Conservation (phyloP, 208 protist species). For the Dictyostelium gargantuum region DNA sequence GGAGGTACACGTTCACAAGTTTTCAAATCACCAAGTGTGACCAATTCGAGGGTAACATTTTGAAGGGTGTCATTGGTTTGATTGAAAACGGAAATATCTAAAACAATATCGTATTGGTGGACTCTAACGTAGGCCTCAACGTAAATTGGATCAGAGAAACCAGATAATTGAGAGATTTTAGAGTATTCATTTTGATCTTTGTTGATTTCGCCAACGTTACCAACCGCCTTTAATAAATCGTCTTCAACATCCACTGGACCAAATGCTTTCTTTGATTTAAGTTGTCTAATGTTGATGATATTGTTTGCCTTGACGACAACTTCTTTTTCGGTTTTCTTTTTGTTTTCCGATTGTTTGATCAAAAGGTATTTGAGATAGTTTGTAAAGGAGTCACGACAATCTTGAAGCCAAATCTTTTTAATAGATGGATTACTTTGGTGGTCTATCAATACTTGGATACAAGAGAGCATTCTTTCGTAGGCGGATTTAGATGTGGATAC, state of each 20-base stretch:
- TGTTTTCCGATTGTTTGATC: constrained; percentile 5
- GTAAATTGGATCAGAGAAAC: constrained; percentile 97
- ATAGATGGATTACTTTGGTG: not conserved
- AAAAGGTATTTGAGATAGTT: constrained; percentile 71
- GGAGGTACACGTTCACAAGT: constrained; percentile 95
- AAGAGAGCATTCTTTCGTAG: constrained; percentile 90
- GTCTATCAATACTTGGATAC: constrained; percentile 81
- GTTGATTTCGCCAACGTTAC: not conserved
- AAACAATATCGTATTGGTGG: constrained; percentile 97
- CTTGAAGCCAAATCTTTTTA: constrained; percentile 75
- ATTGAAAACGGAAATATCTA: constrained; percentile 83
- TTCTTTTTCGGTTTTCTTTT: constrained; percentile 72
- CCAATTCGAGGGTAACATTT: constrained; percentile 96
- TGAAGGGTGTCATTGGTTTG: constrained; percentile 91
- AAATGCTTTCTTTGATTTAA: constrained; percentile 59
- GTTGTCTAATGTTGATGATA: constrained; percentile 83
- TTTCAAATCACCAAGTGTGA: constrained; percentile 96
- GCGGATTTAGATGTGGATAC: constrained; percentile 15
- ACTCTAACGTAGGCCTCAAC: constrained; percentile 97
- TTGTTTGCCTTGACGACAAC: constrained; percentile 79
- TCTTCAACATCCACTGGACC: constrained; percentile 33
- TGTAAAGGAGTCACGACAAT: constrained; percentile 87
- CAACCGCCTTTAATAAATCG: constrained; percentile 36
- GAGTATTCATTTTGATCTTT: constrained; percentile 68
- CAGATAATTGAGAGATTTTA: constrained; percentile 94